Percentiles rank a stretch among this genome's conserved stretches.
These are phyloP conservation scores for Brettanomyces anomalus DNA, from an alignment of 805 yeast species.

Conservation along the genomic window DNA sequence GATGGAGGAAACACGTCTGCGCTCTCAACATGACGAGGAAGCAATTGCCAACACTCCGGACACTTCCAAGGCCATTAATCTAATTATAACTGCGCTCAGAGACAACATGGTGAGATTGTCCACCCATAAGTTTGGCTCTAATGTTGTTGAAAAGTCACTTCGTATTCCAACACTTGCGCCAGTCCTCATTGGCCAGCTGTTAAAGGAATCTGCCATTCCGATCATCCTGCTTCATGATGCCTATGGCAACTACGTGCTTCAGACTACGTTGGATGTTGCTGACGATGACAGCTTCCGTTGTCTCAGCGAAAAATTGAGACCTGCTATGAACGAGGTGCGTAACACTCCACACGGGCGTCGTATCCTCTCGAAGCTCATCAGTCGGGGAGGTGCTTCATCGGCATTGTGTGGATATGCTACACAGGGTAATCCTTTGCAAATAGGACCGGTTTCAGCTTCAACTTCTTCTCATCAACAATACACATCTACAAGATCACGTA, in stretches of 20 bases:
- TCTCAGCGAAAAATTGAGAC: conserved; percentile 53
- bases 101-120: conserved; percentile 29
- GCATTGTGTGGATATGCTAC: not conserved
- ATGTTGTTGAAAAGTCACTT: conserved; percentile 49
- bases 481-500: not conserved
- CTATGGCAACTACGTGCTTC: conserved; percentile 51
- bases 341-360: conserved; percentile 96
- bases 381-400: conserved; percentile 22
- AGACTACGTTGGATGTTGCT: conserved; percentile 51
- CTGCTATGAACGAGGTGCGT: conserved; percentile 68
- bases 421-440: not conserved
- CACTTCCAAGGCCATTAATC: conserved; percentile 21
- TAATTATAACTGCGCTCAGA: conserved; percentile 23
- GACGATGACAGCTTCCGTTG: conserved; percentile 40
- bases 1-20: conserved; percentile 27
- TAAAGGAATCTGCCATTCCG: conserved; percentile 27
- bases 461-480: not conserved
- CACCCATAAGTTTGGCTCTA: conserved; percentile 54
- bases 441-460: not conserved
- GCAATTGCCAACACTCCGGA: conserved; percentile 19
- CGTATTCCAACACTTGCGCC: conserved; percentile 39
- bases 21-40: conserved; percentile 19
- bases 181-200: conserved; percentile 34
- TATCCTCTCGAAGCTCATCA: conserved; percentile 55
- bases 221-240: conserved; percentile 44